Base-by-base conservation (phyloP, 2,329 filamentous ascomycete genomes). In the Pseudogymnoascus sp. region DNA sequence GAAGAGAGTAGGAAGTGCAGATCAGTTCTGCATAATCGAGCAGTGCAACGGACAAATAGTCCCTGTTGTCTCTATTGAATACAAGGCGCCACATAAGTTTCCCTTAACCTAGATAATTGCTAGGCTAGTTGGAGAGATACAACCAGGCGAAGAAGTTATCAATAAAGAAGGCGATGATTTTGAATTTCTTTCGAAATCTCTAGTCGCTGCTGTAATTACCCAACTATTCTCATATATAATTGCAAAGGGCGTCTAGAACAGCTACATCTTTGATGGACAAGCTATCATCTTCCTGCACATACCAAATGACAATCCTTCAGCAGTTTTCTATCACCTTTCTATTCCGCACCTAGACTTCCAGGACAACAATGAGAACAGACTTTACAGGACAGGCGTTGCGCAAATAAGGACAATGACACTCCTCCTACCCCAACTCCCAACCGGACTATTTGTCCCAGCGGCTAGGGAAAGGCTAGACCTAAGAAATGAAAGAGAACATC, bases 51-150 rank as follows among this genome's bases (percentile, higher is more conserved):
- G 45, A 14, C 23, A n/a, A 52, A 52, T 8, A 5, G n/a, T 52
- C 19, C 45, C 45, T 7, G 9, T 52, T 25, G 22, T 72, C 22
- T 72, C 72, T 5, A 76, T 76, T 64, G 69, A 77, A 62, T 76
- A 77, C 64, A 76, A 76, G 64, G 63, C 74, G 30, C 75, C 74
- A 23, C 69, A 77, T 62, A 75, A 77, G 66, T 64, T 77, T 28
- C 73, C 64, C 8, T 38, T 60, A 7, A 68, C 22, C 45, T 12
- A 72, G 61, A 63, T 72, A 4, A 64, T 69, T 7, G 66, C 67
- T 23, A 72, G 71, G 7, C 62, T 73, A 38, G 62, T 66, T 14
- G 30, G 19, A 8, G 55, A 68, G 60, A 70, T 70, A 9, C 62
- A 72, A 19, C 65, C 68, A 41, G 66, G 39, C n/a, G 64, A 63